Evolutionary conservation across 1,139 yeast genomes (phyloP).

Genomic region (Geotrichum klebahnii): DNA sequence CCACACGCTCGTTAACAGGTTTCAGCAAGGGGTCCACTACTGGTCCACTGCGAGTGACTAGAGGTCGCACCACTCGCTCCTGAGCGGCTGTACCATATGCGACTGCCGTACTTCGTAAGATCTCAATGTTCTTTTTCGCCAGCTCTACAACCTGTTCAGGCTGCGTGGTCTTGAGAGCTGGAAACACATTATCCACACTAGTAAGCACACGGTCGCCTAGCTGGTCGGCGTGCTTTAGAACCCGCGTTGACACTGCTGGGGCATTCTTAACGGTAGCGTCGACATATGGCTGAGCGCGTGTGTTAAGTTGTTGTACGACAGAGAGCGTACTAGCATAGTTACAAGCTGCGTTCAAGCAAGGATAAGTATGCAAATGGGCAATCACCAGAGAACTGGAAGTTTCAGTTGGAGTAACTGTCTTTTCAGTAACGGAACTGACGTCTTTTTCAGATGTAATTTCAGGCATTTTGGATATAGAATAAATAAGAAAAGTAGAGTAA

Average conservation of each 20-base stretch:
- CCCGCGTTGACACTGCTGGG: conserved; percentile 38
- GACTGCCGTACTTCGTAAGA: conserved; percentile 32
- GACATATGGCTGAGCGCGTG: conserved; percentile 56
- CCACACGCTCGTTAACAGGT: conserved; percentile 57
- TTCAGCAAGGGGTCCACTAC: conserved; percentile 59
- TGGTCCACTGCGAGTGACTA: conserved; percentile 52
- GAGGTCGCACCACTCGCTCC: conserved; percentile 35
- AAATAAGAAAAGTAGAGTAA: too few relatives aligned
- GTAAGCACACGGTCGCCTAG: conserved; percentile 39
- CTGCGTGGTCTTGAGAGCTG: conserved; percentile 37
- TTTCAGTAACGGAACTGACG: neutral
- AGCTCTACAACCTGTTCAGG: conserved; percentile 37
- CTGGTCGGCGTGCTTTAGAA: conserved; percentile 36
- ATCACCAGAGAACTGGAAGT: conserved; percentile 34
- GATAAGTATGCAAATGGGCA: conserved; percentile 47
- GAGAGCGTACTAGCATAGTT: conserved; percentile 61
- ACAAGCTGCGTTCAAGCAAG: conserved; percentile 57
- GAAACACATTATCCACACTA: conserved; percentile 38
- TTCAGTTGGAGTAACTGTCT: neutral
- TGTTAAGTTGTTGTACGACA: conserved; percentile 52
- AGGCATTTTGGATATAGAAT: too few relatives aligned
- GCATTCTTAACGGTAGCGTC: conserved; percentile 41
- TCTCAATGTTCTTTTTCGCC: conserved; percentile 36
- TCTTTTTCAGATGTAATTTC: neutral
- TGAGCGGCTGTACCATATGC: conserved; percentile 35